A percentile compares a stretch with the other conserved stretches of the same genome.
Conservation (phyloP, 2,329 filamentous ascomycete genomes). For the Chaetomium sp. region DNA sequence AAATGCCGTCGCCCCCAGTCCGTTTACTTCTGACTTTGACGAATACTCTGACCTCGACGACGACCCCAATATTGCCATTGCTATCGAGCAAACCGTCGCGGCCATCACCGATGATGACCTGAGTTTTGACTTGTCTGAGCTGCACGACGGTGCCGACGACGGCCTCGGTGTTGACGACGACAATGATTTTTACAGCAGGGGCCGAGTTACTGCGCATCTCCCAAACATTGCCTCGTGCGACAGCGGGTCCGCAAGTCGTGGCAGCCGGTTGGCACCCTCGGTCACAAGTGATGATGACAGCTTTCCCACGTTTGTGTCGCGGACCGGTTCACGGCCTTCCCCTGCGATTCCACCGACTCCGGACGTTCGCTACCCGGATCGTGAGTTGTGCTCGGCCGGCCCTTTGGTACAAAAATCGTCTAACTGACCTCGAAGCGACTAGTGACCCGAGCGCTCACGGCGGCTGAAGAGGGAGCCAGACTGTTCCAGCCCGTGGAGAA, state of each 20-base stretch:
- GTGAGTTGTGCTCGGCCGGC: conserved; percentile 34
- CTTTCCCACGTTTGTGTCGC: conserved; percentile 14
- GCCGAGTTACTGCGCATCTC: not conserved
- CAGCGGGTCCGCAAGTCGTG: not conserved
- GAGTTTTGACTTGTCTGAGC: conserved; percentile 19
- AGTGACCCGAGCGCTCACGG: conserved; percentile 47
- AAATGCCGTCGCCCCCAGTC: not conserved
- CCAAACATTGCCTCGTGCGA: not conserved
- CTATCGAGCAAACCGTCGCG: conserved; percentile 10
- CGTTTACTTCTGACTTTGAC: not conserved
- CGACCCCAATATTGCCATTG: conserved; percentile 2
- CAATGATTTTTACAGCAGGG: conserved; percentile 1
- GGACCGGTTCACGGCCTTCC: conserved; percentile 10
- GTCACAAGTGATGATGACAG: conserved; percentile 4
- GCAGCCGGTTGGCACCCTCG: conserved; percentile 7
- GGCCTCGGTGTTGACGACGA: not conserved
- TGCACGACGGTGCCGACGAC: conserved; percentile 4
- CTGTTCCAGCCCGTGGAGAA: not conserved
- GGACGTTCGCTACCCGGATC: conserved; percentile 41
- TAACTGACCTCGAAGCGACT: conserved; percentile 58
- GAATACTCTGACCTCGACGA: not conserved
- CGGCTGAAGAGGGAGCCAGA: conserved; percentile 12
- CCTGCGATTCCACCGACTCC: conserved; percentile 9
- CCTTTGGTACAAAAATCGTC: conserved; percentile 28
- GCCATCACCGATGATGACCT: conserved; percentile 21